Conservation (phyloP, 345 rosid genomes). For the Salix arbutifolia region DNA sequence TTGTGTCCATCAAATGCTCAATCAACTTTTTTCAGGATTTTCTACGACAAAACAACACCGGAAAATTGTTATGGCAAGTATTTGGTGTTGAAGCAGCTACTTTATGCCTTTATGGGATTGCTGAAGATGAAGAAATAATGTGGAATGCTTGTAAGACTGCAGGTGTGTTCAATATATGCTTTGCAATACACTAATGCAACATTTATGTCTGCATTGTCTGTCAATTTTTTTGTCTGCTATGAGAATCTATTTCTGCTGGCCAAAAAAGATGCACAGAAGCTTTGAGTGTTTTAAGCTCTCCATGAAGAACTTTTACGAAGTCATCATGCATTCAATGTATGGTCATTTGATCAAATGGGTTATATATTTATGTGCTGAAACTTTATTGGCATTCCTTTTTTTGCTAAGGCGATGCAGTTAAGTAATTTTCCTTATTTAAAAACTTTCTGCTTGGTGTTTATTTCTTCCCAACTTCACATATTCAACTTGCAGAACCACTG, state of each 20-base stretch:
- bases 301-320: too few relatives aligned
- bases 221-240: neutral
- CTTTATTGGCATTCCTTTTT: neutral
- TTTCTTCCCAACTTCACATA: neutral
- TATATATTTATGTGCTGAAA: neutral
- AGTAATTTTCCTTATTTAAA: neutral
- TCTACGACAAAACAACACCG: constrained; percentile 91
- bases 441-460: neutral
- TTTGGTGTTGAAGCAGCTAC: constrained; percentile 81
- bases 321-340: neutral
- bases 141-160: constrained; percentile 75
- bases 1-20: constrained; percentile 1
- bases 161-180: constrained; percentile 39
- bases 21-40: constrained; percentile 58
- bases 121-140: constrained; percentile 91
- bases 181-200: neutral
- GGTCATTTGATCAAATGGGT: neutral
- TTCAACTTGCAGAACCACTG: neutral
- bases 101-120: constrained; percentile 76
- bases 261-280: neutral
- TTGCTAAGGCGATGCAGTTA: neutral
- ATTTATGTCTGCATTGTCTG: neutral
- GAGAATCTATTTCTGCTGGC: neutral
- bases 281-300: neutral
- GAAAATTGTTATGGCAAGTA: constrained; percentile 86